These are phyloP conservation scores for Vigna nakashimae DNA, from an alignment of 306 rosid species.

Conservation along the genomic window DNA sequence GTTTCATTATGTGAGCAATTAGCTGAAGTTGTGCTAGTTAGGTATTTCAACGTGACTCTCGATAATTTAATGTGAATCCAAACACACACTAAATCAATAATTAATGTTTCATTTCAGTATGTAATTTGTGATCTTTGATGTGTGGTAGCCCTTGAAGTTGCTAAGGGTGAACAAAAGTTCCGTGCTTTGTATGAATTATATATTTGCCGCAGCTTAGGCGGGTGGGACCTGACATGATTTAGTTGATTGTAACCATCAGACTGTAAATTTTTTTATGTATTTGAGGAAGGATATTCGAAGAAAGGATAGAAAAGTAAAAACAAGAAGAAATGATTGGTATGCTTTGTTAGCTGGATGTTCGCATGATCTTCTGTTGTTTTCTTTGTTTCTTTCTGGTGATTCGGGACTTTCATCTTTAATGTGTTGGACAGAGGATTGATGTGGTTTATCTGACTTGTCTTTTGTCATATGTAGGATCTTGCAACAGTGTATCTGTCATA, in stretches of 20 bases:
- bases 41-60: neutral
- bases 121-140: conserved; percentile 20
- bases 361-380: neutral
- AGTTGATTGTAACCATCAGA: conserved; percentile 8
- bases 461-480: conserved; percentile 41
- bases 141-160: conserved; percentile 18
- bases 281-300: conserved; percentile 16
- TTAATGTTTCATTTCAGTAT: neutral
- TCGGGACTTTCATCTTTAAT: conserved; percentile 29
- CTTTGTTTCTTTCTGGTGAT: conserved; percentile 28
- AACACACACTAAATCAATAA: neutral
- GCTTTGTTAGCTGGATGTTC: neutral
- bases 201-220: conserved; percentile 14
- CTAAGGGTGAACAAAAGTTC: neutral
- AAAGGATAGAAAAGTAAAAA: conserved; percentile 34
- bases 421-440: conserved; percentile 30
- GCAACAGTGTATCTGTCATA: conserved; percentile 50
- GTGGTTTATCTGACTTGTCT: conserved; percentile 27
- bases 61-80: neutral
- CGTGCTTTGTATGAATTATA: neutral
- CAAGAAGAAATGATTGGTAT: conserved; percentile 19
- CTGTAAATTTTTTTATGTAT: neutral
- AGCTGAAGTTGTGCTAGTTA: neutral
- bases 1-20: neutral
- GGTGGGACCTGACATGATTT: neutral